A percentile compares a stretch with the other conserved stretches of the same genome.
Evolutionary conservation across 768 basidiomycete species (phyloP).

Genomic region (Tulasnella calospora): DNA sequence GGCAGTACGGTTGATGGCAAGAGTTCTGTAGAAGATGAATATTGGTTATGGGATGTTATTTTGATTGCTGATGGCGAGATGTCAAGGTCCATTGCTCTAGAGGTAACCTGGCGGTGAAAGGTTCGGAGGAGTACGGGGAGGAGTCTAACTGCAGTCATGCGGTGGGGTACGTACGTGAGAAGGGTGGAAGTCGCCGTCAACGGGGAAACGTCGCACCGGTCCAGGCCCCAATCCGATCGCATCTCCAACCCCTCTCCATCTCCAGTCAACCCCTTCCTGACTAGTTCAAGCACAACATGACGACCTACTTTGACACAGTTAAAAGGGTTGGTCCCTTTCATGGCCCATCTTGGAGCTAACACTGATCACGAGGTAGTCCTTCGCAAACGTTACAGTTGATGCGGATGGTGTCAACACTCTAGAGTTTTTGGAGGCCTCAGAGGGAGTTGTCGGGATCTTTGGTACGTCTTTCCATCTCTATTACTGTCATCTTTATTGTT

Average conservation of each 20-base stretch:
- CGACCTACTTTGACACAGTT: slow-evolving; percentile 34
- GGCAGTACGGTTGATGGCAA: slow-evolving; percentile 56
- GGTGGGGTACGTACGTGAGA: background rate
- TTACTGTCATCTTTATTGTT: background rate
- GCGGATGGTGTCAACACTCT: slow-evolving; percentile 84
- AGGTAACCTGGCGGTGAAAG: background rate
- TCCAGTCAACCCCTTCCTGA: background rate
- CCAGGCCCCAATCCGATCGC: slow-evolving; percentile 3
- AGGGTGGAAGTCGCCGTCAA: background rate
- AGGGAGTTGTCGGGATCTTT: slow-evolving; percentile 85
- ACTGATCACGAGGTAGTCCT: slow-evolving; percentile 59
- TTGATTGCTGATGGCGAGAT: slow-evolving; percentile 30
- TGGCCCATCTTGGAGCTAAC: background rate
- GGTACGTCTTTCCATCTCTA: slow-evolving; percentile 49
- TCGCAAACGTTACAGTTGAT: slow-evolving; percentile 80
- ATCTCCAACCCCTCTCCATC: background rate
- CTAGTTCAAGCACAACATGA: slow-evolving; percentile 25
- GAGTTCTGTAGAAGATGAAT: slow-evolving; percentile 60
- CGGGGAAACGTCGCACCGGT: slow-evolving; percentile 1
- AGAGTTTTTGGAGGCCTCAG: slow-evolving; percentile 79
- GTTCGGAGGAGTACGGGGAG: background rate
- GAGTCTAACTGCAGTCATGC: background rate
- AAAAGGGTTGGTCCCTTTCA: slow-evolving; percentile 24
- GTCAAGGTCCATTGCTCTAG: slow-evolving; percentile 8
- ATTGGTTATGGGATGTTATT: slow-evolving; percentile 72